Percentiles rank a stretch among this genome's conserved stretches.
These are phyloP conservation scores for Colletotrichum liaoningense DNA, from an alignment of 2,329 filamentous ascomycete species.

Conservation along the genomic window DNA sequence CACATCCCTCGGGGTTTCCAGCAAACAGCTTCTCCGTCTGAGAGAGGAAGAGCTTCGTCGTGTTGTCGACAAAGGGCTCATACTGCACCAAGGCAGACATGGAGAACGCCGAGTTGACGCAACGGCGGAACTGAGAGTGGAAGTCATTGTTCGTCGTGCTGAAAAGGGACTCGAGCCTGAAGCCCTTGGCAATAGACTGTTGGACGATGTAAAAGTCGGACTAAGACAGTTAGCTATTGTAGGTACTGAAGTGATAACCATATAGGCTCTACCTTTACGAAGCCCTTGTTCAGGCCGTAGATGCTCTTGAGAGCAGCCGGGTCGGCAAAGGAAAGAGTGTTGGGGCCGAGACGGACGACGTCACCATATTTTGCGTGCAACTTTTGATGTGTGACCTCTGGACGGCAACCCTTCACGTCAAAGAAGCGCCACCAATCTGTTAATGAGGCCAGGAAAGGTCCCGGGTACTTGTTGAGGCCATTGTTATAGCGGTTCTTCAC, in stretches of 20 bases:
- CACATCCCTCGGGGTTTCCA: constrained; percentile 58
- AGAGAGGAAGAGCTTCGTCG: constrained; percentile 76
- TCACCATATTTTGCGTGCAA: constrained; percentile 80
- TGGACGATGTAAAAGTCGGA: constrained; percentile 87
- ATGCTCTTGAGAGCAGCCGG: constrained; percentile 80
- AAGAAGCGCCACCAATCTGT: constrained; percentile 79
- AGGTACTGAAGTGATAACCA: not conserved
- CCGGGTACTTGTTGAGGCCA: constrained; percentile 78
- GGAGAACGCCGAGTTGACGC: constrained; percentile 80
- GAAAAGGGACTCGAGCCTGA: constrained; percentile 78
- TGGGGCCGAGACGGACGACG: constrained; percentile 81
- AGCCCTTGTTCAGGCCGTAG: constrained; percentile 86
- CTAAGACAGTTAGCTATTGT: constrained; percentile 49
- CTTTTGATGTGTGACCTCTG: constrained; percentile 75
- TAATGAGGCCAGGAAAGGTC: constrained; percentile 73
- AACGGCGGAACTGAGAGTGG: constrained; percentile 79
- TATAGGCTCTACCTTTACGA: constrained; percentile 71
- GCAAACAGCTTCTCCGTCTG: constrained; percentile 69
- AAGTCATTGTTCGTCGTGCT: constrained; percentile 80
- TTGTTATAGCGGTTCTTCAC: constrained; percentile 61
- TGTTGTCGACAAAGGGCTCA: constrained; percentile 83
- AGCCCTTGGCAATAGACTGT: constrained; percentile 76
- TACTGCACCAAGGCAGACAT: constrained; percentile 84
- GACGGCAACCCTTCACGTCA: constrained; percentile 72
- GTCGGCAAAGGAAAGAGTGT: constrained; percentile 78